Evolutionary conservation across 257 asterid species (phyloP).

Genomic region (Solanum pinnatisectum): DNA sequence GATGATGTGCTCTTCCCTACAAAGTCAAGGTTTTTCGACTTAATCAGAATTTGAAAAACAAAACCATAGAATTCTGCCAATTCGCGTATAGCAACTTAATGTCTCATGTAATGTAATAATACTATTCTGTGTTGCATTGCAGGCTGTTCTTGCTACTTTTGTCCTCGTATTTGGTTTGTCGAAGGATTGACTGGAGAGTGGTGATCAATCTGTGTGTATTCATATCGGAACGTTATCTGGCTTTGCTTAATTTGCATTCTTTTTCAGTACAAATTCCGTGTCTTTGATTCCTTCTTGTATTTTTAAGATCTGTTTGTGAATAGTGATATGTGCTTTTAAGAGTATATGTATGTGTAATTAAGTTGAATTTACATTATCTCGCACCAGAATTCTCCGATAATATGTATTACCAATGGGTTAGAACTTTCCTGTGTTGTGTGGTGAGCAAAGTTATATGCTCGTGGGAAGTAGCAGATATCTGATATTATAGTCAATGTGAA

Average conservation of each 20-base stretch:
- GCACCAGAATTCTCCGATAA: background rate
- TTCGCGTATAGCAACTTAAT: background rate
- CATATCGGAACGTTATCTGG: background rate
- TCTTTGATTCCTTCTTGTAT: background rate
- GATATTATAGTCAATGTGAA: background rate
- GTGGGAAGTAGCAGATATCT: background rate
- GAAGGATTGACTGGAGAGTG: background rate
- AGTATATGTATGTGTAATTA: background rate
- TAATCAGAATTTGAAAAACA: background rate
- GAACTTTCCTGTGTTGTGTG: background rate
- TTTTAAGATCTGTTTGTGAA: background rate
- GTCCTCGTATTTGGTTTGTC: background rate
- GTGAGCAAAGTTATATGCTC: background rate
- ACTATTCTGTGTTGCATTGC: background rate
- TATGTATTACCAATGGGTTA: background rate
- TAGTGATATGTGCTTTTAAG: background rate
- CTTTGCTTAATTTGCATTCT: background rate
- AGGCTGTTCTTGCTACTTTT: constrained; percentile 1
- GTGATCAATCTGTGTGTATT: background rate
- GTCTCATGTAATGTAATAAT: background rate
- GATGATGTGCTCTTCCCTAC: background rate
- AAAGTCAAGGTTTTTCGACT: background rate
- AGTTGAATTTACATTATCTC: background rate
- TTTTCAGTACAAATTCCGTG: background rate
- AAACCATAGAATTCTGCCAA: background rate